phyloP scores from a whole-genome alignment of 768 basidiomycete species.

The Crepidotus variabilis region DNA sequence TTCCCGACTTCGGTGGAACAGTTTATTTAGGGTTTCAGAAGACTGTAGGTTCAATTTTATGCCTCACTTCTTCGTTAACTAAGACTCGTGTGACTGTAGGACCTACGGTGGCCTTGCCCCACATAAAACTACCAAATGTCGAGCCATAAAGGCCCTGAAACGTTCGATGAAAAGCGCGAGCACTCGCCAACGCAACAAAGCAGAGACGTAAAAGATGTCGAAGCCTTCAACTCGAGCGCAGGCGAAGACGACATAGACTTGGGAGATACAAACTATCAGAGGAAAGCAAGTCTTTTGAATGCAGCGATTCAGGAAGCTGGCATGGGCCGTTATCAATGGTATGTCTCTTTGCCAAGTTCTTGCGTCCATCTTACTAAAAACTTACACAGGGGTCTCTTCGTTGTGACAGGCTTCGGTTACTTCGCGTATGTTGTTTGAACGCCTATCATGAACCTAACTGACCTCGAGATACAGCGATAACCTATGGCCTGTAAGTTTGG shows the following conservation, averaged over 20 bases:
- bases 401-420: constrained; percentile 28
- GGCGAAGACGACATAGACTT: not conserved
- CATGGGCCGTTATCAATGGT: constrained; percentile 31
- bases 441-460: not conserved
- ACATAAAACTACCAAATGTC: no score
- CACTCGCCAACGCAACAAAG: not conserved
- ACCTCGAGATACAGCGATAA: constrained; percentile 18
- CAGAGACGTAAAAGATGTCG: not conserved
- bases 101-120: no score
- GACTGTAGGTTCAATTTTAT: no score
- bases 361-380: not conserved
- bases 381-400: constrained; percentile 20
- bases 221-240: not conserved
- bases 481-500: constrained; percentile 22
- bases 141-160: no score
- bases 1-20: no score
- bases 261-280: constrained; percentile 1
- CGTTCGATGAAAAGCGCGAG: no score
- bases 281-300: constrained; percentile 11
- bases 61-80: no score
- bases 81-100: no score
- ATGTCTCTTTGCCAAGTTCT: not conserved
- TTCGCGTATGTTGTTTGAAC: constrained; percentile 19
- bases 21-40: no score
- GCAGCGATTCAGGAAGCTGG: constrained; percentile 19